These are phyloP conservation scores for Avena atlantica DNA, from an alignment of 176 grass and related monocot species.

Conservation along the genomic window DNA sequence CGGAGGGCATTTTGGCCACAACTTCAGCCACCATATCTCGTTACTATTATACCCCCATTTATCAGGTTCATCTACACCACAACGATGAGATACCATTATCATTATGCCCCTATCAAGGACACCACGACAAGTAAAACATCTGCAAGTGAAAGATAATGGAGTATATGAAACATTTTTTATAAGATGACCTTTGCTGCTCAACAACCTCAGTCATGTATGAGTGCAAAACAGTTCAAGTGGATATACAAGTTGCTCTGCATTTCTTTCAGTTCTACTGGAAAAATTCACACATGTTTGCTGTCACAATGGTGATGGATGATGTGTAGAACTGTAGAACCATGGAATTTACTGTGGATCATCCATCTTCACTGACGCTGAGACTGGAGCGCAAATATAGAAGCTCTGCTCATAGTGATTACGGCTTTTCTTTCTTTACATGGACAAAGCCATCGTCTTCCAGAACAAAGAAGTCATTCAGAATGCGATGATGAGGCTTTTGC, in stretches of 20 bases:
- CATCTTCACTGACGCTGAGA: conserved; percentile 4
- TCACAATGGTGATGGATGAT: conserved; percentile 6
- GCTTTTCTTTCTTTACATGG: conserved; percentile 29
- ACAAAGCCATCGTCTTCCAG: neutral
- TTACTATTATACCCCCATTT: too few species aligned
- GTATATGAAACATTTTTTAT: neutral
- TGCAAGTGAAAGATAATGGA: neutral
- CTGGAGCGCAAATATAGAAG: neutral
- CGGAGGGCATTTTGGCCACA: too few species aligned
- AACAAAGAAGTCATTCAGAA: conserved; percentile 40
- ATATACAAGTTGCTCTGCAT: conserved; percentile 21
- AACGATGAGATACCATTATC: too few species aligned
- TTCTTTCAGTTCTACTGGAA: conserved; percentile 17
- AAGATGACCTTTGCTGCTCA: neutral
- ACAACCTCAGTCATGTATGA: neutral
- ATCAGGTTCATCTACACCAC: too few species aligned
- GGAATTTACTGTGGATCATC: neutral
- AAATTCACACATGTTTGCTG: neutral
- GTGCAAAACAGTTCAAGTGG: neutral
- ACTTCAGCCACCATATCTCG: too few species aligned
- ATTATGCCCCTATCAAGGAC: too few species aligned
- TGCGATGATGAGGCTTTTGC: conserved; percentile 51
- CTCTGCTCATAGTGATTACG: neutral
- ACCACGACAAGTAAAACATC: neutral
- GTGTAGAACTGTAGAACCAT: conserved; percentile 21